A percentile compares a stretch with the other conserved stretches of the same genome.
phyloP scores from a whole-genome alignment of 768 basidiomycete genomes.

The Chalciporus sphaerocephalus region DNA sequence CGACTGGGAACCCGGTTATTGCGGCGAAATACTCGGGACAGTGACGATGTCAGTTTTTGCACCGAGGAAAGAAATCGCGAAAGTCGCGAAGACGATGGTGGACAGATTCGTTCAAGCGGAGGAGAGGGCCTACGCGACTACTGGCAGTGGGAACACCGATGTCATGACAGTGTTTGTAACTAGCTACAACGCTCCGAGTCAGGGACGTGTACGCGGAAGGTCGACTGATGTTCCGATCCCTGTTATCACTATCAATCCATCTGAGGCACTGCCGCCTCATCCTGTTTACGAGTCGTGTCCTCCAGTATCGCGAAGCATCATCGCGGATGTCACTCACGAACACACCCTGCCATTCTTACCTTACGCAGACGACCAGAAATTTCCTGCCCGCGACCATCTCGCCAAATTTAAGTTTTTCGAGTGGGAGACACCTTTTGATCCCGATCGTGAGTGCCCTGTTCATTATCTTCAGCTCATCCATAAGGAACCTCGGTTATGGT shows the following conservation, averaged over 20 bases:
- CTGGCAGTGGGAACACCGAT: background rate
- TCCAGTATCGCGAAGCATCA: constrained; percentile 35
- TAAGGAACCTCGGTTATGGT: background rate
- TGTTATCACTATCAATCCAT: constrained; percentile 12
- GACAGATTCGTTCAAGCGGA: constrained; percentile 2
- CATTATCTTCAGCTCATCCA: background rate
- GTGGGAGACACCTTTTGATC: constrained; percentile 43
- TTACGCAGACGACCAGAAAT: constrained; percentile 44
- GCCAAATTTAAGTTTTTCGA: constrained; percentile 21
- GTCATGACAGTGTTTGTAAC: constrained; percentile 10
- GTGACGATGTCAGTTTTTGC: constrained; percentile 9
- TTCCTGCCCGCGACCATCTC: constrained; percentile 32
- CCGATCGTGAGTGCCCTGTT: constrained; percentile 41
- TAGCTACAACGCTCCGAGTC: background rate
- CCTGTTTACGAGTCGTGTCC: constrained; percentile 46
- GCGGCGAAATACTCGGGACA: constrained; percentile 21
- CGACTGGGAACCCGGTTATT: constrained; percentile 37
- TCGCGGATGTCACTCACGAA: background rate
- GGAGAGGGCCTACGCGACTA: background rate
- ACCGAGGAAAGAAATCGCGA: constrained; percentile 9
- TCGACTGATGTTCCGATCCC: constrained; percentile 10
- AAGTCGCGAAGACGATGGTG: constrained; percentile 11
- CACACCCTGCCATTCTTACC: constrained; percentile 35
- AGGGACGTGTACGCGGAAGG: background rate
- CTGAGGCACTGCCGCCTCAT: constrained; percentile 15